These are phyloP conservation scores for Teratosphaeria viscida DNA, from an alignment of 2,329 filamentous ascomycete species.

Conservation along the genomic window DNA sequence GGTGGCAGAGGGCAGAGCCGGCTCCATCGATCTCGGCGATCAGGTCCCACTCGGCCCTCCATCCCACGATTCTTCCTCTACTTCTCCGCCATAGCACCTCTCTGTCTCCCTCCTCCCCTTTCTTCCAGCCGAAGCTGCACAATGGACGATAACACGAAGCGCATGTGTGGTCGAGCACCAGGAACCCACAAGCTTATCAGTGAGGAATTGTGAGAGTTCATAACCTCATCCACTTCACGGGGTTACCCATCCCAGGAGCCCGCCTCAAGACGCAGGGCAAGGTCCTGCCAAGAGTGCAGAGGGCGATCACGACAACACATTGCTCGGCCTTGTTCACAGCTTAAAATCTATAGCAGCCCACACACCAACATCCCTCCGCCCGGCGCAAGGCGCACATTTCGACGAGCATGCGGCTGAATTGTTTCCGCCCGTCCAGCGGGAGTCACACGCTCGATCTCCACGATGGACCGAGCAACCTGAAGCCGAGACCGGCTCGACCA, in stretches of 20 bases:
- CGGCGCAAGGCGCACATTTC: neutral
- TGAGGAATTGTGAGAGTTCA: constrained; percentile 1
- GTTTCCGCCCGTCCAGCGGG: constrained; percentile 15
- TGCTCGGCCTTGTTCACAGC: neutral
- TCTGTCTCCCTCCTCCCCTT: neutral
- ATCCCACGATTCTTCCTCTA: neutral
- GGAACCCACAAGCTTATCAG: constrained; percentile 14
- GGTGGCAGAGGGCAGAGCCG: neutral
- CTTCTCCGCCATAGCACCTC: neutral
- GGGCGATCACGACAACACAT: neutral
- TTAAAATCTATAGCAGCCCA: neutral
- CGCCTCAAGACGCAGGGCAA: neutral
- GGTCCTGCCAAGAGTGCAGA: neutral
- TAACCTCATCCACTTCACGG: neutral
- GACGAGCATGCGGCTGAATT: constrained; percentile 19
- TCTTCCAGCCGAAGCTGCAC: neutral
- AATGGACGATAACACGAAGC: constrained; percentile 17
- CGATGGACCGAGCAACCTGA: neutral
- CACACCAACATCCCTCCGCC: neutral
- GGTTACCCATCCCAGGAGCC: neutral
- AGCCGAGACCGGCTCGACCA: neutral
- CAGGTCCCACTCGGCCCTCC: neutral
- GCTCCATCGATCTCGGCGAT: neutral
- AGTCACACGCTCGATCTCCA: constrained; percentile 8
- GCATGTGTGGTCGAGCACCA: constrained; percentile 17